Percentiles rank a stretch among this genome's conserved stretches.
These are phyloP conservation scores for Mayamaea pseudoterrestris DNA, from an alignment of 108 stramenopile species.

Conservation along the genomic window DNA sequence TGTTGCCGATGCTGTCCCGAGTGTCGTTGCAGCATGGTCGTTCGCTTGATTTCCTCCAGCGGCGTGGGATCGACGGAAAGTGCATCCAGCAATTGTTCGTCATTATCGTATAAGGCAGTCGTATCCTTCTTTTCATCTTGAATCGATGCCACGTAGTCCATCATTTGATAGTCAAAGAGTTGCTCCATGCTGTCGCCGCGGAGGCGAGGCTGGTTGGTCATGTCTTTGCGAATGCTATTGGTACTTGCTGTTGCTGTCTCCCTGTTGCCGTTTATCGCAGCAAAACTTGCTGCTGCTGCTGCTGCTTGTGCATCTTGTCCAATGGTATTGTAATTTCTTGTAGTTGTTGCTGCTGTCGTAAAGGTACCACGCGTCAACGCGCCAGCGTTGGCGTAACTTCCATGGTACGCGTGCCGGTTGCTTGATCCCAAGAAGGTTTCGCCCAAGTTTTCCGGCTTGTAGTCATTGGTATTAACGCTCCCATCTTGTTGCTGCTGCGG, in stretches of 20 bases:
- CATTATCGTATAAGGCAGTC: no score
- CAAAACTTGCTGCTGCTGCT: no score
- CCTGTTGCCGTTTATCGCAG: no score
- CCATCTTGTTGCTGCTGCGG: not conserved
- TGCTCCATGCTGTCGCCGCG: constrained; percentile 18
- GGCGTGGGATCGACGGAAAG: constrained; percentile 14
- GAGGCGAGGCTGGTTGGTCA: no score
- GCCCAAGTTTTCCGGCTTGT: constrained; percentile 13
- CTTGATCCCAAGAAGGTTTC: constrained; percentile 33
- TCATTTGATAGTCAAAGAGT: constrained; percentile 14
- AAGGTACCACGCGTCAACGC: constrained; percentile 3
- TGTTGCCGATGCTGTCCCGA: constrained; percentile 2
- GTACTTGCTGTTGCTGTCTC: not conserved
- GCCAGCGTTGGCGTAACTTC: constrained; percentile 21
- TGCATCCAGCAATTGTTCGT: no score
- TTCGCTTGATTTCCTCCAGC: constrained; percentile 6
- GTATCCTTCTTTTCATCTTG: no score
- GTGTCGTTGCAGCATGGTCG: not conserved
- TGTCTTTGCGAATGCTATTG: not conserved
- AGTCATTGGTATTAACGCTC: not conserved
- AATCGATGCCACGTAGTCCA: no score
- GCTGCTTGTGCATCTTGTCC: not conserved
- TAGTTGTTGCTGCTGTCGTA: not conserved
- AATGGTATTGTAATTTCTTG: not conserved
- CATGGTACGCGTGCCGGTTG: constrained; percentile 22